A percentile compares a stretch with the other conserved stretches of the same genome.
phyloP scores from a whole-genome alignment of 163 green algal species.

The Prototheca stagnorum region DNA sequence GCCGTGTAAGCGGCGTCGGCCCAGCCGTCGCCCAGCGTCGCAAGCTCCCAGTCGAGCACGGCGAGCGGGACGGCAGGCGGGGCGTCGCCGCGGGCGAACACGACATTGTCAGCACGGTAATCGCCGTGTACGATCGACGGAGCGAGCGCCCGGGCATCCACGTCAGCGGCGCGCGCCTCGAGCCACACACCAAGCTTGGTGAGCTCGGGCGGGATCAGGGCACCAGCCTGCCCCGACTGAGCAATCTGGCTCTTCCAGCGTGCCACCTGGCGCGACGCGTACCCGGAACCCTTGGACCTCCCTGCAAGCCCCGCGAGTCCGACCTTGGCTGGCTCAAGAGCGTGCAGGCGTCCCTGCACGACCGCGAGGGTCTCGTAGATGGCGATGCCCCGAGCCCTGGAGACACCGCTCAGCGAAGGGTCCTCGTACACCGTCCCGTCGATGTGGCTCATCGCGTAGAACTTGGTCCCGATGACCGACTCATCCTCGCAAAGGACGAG shows the following conservation, averaged over 20 bases:
- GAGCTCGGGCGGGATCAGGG: conserved; percentile 37
- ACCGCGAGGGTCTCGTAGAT: conserved; percentile 66
- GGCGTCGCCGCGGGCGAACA: conserved; percentile 32
- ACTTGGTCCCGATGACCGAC: conserved; percentile 72
- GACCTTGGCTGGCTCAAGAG: conserved; percentile 45
- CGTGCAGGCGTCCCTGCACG: conserved; percentile 50
- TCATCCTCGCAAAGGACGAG: conserved; percentile 57
- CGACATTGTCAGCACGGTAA: conserved; percentile 86
- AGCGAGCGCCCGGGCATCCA: conserved; percentile 24
- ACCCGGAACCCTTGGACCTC: no score
- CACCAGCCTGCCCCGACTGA: background rate
- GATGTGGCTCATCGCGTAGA: conserved; percentile 91
- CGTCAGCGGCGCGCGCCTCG: conserved; percentile 39
- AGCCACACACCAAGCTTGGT: conserved; percentile 56
- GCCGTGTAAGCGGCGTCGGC: conserved; percentile 80
- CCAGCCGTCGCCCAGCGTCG: conserved; percentile 75
- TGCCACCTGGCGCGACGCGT: conserved; percentile 55
- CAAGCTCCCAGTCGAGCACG: conserved; percentile 97
- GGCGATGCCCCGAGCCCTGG: conserved; percentile 12
- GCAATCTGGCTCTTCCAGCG: conserved; percentile 74
- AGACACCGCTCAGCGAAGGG: conserved; percentile 36
- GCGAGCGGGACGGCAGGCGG: conserved; percentile 36
- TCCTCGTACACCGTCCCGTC: conserved; percentile 59
- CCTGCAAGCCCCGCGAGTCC: conserved; percentile 36
- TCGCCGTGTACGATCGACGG: conserved; percentile 33